Evolutionary conservation across 2,329 filamentous ascomycete genomes (phyloP).

Genomic region (Cladosporium sp.): DNA sequence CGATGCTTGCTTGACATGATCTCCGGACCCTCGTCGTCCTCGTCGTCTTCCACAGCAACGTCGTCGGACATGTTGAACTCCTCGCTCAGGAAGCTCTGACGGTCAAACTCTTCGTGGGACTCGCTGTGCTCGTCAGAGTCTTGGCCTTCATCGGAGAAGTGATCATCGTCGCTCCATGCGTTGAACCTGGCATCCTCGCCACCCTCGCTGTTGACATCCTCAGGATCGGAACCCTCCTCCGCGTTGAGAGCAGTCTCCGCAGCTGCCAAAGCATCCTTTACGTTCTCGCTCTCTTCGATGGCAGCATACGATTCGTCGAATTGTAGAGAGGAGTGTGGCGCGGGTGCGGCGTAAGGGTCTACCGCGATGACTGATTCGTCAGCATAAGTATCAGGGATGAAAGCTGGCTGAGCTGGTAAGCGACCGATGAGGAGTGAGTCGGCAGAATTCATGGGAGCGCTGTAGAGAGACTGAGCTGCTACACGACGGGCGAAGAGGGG

Average conservation of each 20-base stretch:
- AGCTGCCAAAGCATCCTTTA: neutral
- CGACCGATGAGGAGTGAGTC: neutral
- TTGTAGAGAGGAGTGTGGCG: neutral
- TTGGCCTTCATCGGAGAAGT: neutral
- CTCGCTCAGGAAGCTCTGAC: neutral
- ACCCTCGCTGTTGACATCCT: neutral
- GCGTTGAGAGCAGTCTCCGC: neutral
- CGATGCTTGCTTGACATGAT: constrained; percentile 23
- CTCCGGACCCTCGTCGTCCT: constrained; percentile 26
- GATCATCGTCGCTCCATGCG: neutral
- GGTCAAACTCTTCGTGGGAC: neutral
- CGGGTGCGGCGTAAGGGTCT: neutral
- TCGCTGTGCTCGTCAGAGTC: constrained; percentile 3
- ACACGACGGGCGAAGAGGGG: neutral
- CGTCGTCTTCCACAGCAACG: constrained; percentile 16
- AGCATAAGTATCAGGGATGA: constrained; percentile 21
- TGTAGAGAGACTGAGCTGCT: neutral
- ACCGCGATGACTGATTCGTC: neutral
- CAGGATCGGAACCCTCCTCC: neutral
- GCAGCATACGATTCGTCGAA: neutral
- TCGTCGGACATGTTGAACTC: constrained; percentile 16
- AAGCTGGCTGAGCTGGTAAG: neutral
- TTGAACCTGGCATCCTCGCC: neutral
- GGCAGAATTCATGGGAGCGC: constrained; percentile 19
- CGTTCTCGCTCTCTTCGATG: neutral